phyloP scores from a whole-genome alignment of 1,139 yeast species.

The Geotrichum citri-aurantii region DNA sequence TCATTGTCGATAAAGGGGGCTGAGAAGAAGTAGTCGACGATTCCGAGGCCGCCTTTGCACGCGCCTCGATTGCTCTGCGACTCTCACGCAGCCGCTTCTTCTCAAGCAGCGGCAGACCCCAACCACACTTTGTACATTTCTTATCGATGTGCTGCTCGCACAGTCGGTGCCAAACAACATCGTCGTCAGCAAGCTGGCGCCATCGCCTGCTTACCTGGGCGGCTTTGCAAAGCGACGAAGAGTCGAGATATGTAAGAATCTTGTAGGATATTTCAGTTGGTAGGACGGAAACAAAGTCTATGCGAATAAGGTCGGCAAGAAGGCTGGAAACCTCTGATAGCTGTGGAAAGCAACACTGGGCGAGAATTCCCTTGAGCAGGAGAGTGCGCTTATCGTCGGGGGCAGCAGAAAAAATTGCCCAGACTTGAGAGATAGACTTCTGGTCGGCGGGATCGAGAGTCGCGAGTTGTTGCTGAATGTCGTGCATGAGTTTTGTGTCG shows the following conservation, averaged over 20 bases:
- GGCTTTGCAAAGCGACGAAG: slow-evolving; percentile 85
- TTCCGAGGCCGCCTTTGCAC: slow-evolving; percentile 20
- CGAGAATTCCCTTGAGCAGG: slow-evolving; percentile 73
- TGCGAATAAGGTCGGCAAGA: slow-evolving; percentile 70
- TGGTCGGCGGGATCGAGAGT: slow-evolving; percentile 54
- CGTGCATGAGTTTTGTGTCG: slow-evolving; percentile 59
- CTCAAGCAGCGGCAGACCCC: slow-evolving; percentile 90
- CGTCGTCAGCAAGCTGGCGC: slow-evolving; percentile 90
- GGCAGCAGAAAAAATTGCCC: slow-evolving; percentile 76
- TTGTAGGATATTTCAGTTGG: slow-evolving; percentile 84
- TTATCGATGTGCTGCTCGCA: slow-evolving; percentile 97
- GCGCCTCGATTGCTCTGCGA: slow-evolving; percentile 31
- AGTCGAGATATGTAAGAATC: slow-evolving; percentile 81
- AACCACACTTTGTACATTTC: slow-evolving; percentile 96
- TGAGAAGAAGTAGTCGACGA: not conserved
- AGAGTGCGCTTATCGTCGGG: slow-evolving; percentile 62
- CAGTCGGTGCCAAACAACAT: slow-evolving; percentile 96
- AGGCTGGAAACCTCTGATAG: slow-evolving; percentile 76
- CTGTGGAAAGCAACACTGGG: slow-evolving; percentile 95
- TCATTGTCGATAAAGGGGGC: not conserved
- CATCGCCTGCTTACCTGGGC: slow-evolving; percentile 86
- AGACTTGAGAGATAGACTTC: slow-evolving; percentile 65
- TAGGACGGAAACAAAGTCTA: slow-evolving; percentile 78
- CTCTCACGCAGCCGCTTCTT: slow-evolving; percentile 35
- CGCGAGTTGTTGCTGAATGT: slow-evolving; percentile 45